A percentile compares a stretch with the other conserved stretches of the same genome.
phyloP scores from a whole-genome alignment of 2,329 filamentous ascomycete genomes.

The Tricladium varicosporioides region DNA sequence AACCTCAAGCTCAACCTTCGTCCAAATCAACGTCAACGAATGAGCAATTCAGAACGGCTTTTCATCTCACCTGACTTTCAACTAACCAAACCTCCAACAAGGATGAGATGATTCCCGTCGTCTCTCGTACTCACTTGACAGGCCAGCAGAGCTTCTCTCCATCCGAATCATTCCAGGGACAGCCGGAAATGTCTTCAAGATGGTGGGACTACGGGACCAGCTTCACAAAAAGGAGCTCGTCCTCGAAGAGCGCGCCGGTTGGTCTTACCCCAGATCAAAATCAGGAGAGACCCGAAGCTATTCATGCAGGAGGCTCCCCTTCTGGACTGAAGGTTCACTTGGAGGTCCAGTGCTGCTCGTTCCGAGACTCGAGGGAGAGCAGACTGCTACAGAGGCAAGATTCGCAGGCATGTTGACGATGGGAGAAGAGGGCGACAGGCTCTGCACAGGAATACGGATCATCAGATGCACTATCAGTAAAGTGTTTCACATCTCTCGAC shows the following conservation, averaged over 20 bases:
- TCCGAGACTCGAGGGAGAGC: constrained; percentile 11
- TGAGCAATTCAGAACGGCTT: constrained; percentile 16
- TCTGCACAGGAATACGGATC: constrained; percentile 12
- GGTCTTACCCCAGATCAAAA: constrained; percentile 27
- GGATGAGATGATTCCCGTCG: constrained; percentile 21
- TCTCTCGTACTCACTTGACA: constrained; percentile 24
- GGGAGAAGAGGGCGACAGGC: constrained; percentile 12
- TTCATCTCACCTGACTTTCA: constrained; percentile 25
- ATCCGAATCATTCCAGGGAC: constrained; percentile 20
- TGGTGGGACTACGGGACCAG: constrained; percentile 12
- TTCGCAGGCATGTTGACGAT: constrained; percentile 14
- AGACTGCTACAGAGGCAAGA: constrained; percentile 23
- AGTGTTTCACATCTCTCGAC: constrained; percentile 23
- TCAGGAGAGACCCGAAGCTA: constrained; percentile 28
- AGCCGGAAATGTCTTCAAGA: constrained; percentile 19
- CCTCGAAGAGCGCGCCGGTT: constrained; percentile 19
- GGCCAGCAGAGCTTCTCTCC: constrained; percentile 26
- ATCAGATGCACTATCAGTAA: constrained; percentile 17
- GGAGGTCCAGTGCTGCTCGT: constrained; percentile 27
- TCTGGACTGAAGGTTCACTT: constrained; percentile 22
- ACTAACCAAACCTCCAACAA: constrained; percentile 23
- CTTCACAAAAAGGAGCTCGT: constrained; percentile 9
- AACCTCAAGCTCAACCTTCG: constrained; percentile 17
- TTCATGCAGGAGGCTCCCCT: constrained; percentile 35
- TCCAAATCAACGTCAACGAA: constrained; percentile 25